Conservation (phyloP, 441 rosid species). For the California macrophylla region DNA sequence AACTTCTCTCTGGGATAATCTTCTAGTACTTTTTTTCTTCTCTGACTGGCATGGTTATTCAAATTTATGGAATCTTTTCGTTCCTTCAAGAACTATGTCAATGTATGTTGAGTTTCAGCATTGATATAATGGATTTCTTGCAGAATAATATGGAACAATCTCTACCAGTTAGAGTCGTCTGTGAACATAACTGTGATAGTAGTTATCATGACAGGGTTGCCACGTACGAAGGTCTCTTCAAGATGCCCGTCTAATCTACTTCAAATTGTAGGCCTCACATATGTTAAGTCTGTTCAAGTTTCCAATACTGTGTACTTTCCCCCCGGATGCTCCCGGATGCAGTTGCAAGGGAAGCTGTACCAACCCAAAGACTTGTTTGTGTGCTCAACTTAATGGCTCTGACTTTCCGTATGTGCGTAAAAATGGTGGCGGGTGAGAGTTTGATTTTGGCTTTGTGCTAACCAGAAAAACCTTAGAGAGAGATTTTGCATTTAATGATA, state of each 20-base stretch:
- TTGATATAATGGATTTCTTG: slow-evolving; percentile 11
- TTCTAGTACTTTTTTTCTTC: slow-evolving; percentile 1
- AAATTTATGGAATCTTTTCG: background rate
- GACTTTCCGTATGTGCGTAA: slow-evolving; percentile 41
- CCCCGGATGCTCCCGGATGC: slow-evolving; percentile 34
- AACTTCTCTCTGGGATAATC: background rate
- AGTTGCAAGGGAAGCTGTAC: slow-evolving; percentile 40
- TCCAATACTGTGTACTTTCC: slow-evolving; percentile 30
- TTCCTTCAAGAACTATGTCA: background rate
- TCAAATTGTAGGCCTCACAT: slow-evolving; percentile 37
- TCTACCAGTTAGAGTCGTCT: slow-evolving; percentile 39
- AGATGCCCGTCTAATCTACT: slow-evolving; percentile 24
- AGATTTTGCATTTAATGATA: background rate
- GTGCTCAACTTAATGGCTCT: slow-evolving; percentile 46
- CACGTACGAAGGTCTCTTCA: slow-evolving; percentile 39
- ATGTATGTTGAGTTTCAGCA: background rate
- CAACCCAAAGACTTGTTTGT: slow-evolving; percentile 35
- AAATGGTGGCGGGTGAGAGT: slow-evolving; percentile 45
- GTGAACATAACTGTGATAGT: slow-evolving; percentile 21
- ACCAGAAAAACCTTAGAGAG: background rate
- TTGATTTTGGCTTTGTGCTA: slow-evolving; percentile 7
- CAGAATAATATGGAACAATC: slow-evolving; percentile 33
- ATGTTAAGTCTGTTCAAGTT: slow-evolving; percentile 29
- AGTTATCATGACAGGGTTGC: slow-evolving; percentile 22
- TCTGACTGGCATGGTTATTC: background rate